Base-by-base conservation (phyloP, 306 rosid genomes). In the Inga oerstediana region DNA sequence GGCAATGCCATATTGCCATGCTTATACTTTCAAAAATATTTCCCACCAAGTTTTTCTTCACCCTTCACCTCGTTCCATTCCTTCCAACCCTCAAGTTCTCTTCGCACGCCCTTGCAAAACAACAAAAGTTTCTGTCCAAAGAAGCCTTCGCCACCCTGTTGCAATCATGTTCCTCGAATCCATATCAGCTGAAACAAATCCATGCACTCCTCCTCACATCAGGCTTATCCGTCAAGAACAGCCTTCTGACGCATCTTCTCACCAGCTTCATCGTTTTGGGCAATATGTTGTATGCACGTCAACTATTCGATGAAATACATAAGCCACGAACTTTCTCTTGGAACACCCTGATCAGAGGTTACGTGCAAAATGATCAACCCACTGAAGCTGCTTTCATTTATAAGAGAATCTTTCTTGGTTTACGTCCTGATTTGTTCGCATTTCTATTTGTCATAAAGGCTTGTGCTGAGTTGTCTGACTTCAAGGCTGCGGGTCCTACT, bases 391-490 rank as follows among this genome's bases (percentile, higher is more conserved):
- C 30, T 27, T 27, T 27, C 30, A 27, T 27, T 27, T 27, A 27
- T 27, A 27, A 27, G 30, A 27, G 30, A 27, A 27, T 27, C 30
- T 27, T 27, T 27, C 30, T 27, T 27, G 30, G 30, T 27, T 27
- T 27, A 27, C 30, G 30, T 27, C 30, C 30, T 27, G 30, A 0
- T 27, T 27, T 27, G 30, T 27, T 27, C 30, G 30, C 30, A 27
- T 27, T 27, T 27, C 30, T 27, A 27, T 82, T 82, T 51, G 86
- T 82, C 49, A 72, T 82, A 11, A 86, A 86, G 81, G 86, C 88
- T 12, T 86, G 56, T 49, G 75, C 76, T 43, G 64, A 79, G 74
- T 58, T 75, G 65, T 71, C 59, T 56, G 82, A 61, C 61, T 12
- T 51, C 16, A 68, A 79, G 76, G 39, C 65, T 6, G 51, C 51